Evolutionary conservation across 192 early-diverging fungal species (phyloP), one percentile per base, ranked within the genome.

Genomic region (Lobosporangium transversale): DNA sequence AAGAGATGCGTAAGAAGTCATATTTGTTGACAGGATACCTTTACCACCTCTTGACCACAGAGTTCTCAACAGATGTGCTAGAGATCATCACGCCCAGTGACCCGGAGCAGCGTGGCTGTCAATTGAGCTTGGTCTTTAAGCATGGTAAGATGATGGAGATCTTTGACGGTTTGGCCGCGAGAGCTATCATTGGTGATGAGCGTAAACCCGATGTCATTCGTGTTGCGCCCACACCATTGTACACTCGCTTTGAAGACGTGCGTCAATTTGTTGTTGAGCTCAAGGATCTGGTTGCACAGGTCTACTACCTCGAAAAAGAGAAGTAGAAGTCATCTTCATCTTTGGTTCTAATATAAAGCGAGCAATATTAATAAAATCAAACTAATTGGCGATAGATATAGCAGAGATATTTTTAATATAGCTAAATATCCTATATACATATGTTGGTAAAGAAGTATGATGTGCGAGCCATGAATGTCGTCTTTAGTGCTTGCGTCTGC

Each of bases 201-300:
- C 84, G 97, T 31, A 92, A 92, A 65, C 96, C 95, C 1, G 88
- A 95, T 84, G 93, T 93, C 32, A 94, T 99, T 62, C 85, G 97
- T 40, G 80, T 99, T 30, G 90, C 94, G 5, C 97, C 97, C 11
- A 86, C 86, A 17, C 96, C 97, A 17, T 82, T 99, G 29, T 99
- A 98, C 79, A 94, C 95, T 76, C 88, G 86, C 2, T 98, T 94
- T 78, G 73, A 56, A 30, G 97, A 99, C 53, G 93, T 96, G 12
- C 88, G 83, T 60, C 43, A 63, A 42, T 92, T 88, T 71, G 89
- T 91, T 8, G 70, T 80, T 15, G 78, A 83, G 12, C 84, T 98
- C 60, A 84, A 84, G 63, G 23, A 75, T 27, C 54, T 83, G 15
- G 66, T 87, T 49, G 56, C 71, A n/a, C 51, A 70, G 27, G 50